Evolutionary conservation across 1,139 yeast species (phyloP), one percentile per base, ranked within the genome.

Genomic region (Blastobotrys buckinghamii): DNA sequence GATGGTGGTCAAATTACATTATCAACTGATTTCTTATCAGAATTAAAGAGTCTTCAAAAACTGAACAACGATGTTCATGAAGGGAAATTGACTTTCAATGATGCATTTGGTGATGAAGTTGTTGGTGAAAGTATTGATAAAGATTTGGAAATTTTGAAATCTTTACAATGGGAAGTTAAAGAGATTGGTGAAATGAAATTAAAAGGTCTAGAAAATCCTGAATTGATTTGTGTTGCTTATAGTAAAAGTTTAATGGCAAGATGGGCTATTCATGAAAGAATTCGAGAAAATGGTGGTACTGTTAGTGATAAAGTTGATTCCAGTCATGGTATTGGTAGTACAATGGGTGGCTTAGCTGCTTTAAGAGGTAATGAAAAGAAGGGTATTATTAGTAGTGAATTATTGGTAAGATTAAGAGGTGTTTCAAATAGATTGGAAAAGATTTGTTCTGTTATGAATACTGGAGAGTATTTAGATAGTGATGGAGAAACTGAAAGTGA

Each of bases 1-100:
- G 96, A 89, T 65, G 99, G 99, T 50, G 98, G 98, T n/a, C 97
- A 92, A 66, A 87, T 90, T 39, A 81, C 95, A 0, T 75, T 90
- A 47, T 84, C 95, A 59, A 76, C 83, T 2, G 97, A 90, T 64
- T 87, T 88, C 59, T 71, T 84, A 58, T 76, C 77, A 42, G 96
- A 87, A 61, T 77, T 88, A 62, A 75, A 74, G 45, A 75, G 79
- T 48, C 75, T 87, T 43, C 73, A 76, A 59, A 69, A 69, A 17
- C 73, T 77, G 13, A 88, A 81, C 57, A 70, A 73, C 13, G 69
- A 71, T 45, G 75, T 78, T 17, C 63, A 66, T 15, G 66, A 68
- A 0, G 59, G 61, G 8, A 70, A 70, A 19, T 57, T 61, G 6
- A 62, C 74, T 1, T 52, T 78, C 12, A 65, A 63, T 17, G 82